Conservation (phyloP, 2,329 filamentous ascomycete species). For the Raffaelea albimanens region DNA sequence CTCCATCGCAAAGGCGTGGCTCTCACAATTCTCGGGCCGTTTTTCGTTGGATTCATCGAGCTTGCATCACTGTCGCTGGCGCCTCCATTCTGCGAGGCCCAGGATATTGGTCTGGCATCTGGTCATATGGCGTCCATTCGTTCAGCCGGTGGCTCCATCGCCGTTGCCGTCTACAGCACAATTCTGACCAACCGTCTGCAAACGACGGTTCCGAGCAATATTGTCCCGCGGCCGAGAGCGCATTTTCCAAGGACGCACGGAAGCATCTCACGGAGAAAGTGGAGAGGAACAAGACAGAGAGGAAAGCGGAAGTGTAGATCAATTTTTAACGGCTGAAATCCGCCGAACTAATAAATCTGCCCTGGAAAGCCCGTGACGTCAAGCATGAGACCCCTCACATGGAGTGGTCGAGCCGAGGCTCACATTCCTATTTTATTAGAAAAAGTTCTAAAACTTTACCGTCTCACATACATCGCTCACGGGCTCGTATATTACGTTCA, state of each 20-base stretch:
- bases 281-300: background rate
- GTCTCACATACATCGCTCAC: too few species aligned
- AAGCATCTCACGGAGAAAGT: background rate
- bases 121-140: conserved; percentile 30
- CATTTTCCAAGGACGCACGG: background rate
- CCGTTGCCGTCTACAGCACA: conserved; percentile 28
- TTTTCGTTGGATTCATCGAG: conserved; percentile 27
- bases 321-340: too few species aligned
- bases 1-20: conserved; percentile 23
- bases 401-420: too few species aligned
- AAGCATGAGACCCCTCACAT: too few species aligned
- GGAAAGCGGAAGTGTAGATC: background rate
- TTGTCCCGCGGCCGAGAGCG: background rate
- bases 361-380: too few species aligned
- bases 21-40: conserved; percentile 25
- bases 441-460: too few species aligned
- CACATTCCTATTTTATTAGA: too few species aligned
- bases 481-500: too few species aligned
- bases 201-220: conserved; percentile 17
- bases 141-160: conserved; percentile 20
- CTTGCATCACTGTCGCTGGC: conserved; percentile 23
- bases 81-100: conserved; percentile 25
- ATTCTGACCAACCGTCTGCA: conserved; percentile 27
- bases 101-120: conserved; percentile 30
- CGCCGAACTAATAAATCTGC: too few species aligned